Evolutionary conservation across 805 yeast species (phyloP).

Genomic region (Candida loeiensis): DNA sequence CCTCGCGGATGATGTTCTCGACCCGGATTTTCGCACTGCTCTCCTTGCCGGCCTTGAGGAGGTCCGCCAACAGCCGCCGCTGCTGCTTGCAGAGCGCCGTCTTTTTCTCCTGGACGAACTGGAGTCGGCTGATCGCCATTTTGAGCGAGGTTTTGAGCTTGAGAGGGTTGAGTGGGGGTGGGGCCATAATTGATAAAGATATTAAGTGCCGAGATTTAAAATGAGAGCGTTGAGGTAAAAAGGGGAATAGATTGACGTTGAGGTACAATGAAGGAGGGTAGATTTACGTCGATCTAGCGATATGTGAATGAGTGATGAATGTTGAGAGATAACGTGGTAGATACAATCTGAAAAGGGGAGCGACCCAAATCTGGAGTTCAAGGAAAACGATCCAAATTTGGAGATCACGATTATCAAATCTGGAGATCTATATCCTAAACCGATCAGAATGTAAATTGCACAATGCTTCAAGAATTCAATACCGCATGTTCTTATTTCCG

Average conservation of each 20-base stretch:
- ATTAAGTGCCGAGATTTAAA: neutral
- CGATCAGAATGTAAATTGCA: too few relatives aligned
- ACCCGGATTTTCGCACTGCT: constrained; percentile 80
- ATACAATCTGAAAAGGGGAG: too few relatives aligned
- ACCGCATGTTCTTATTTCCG: too few relatives aligned
- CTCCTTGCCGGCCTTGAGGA: constrained; percentile 67
- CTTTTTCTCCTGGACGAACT: constrained; percentile 71
- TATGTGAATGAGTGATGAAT: neutral
- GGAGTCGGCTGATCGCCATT: constrained; percentile 68
- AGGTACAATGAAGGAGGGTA: too few relatives aligned
- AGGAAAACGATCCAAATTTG: neutral
- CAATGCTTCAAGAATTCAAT: too few relatives aligned
- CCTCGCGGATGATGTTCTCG: constrained; percentile 81
- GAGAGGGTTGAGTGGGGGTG: constrained; percentile 30
- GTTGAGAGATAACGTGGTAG: neutral
- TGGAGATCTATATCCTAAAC: too few relatives aligned
- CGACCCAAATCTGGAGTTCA: neutral
- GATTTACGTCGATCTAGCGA: neutral
- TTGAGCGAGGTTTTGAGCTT: constrained; percentile 46
- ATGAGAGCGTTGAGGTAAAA: too few relatives aligned
- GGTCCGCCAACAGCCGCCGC: constrained; percentile 66
- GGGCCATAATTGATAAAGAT: constrained; percentile 9
- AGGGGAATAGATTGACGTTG: too few relatives aligned
- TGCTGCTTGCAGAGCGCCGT: constrained; percentile 72
- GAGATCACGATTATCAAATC: too few relatives aligned